Conservation (phyloP, 768 basidiomycete species). For the Lactarius tabidus region DNA sequence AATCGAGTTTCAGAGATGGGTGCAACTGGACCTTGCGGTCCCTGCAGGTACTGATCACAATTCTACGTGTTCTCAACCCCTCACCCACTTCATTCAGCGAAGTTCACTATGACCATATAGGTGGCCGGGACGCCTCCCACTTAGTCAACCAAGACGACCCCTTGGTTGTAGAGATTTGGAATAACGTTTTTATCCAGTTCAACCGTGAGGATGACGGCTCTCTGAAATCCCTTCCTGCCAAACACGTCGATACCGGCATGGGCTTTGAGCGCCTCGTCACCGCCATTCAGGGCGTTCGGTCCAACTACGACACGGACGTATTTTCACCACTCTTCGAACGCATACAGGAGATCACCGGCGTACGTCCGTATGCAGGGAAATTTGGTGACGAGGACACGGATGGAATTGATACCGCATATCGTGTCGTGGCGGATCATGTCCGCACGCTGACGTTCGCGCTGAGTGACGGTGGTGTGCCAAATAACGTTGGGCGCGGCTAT, state of each 20-base stretch:
- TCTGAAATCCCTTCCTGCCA: slow-evolving; percentile 75
- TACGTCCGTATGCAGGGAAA: slow-evolving; percentile 81
- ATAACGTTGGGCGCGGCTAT: slow-evolving; percentile 94
- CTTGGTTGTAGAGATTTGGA: slow-evolving; percentile 97
- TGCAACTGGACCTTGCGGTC: slow-evolving; percentile 95
- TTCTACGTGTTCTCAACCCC: neutral
- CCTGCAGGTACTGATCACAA: slow-evolving; percentile 65
- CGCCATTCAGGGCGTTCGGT: slow-evolving; percentile 81
- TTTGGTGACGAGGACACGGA: slow-evolving; percentile 94
- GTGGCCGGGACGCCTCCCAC: slow-evolving; percentile 90
- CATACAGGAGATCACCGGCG: slow-evolving; percentile 86
- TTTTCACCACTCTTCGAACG: slow-evolving; percentile 85
- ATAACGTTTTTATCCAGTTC: slow-evolving; percentile 99
- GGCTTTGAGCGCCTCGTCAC: slow-evolving; percentile 98
- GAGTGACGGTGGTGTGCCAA: slow-evolving; percentile 94
- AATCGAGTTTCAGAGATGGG: slow-evolving; percentile 79
- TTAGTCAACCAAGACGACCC: slow-evolving; percentile 97
- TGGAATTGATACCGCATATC: slow-evolving; percentile 96
- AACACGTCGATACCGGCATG: slow-evolving; percentile 99
- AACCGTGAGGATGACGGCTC: slow-evolving; percentile 90
- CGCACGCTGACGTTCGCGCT: slow-evolving; percentile 93
- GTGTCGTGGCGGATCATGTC: slow-evolving; percentile 95
- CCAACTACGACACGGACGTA: slow-evolving; percentile 98
- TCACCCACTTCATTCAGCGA: slow-evolving; percentile 49
- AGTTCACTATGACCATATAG: slow-evolving; percentile 95